phyloP scores from a whole-genome alignment of 1,284 basidiomycete genomes.

The Psilocybe mexicana region DNA sequence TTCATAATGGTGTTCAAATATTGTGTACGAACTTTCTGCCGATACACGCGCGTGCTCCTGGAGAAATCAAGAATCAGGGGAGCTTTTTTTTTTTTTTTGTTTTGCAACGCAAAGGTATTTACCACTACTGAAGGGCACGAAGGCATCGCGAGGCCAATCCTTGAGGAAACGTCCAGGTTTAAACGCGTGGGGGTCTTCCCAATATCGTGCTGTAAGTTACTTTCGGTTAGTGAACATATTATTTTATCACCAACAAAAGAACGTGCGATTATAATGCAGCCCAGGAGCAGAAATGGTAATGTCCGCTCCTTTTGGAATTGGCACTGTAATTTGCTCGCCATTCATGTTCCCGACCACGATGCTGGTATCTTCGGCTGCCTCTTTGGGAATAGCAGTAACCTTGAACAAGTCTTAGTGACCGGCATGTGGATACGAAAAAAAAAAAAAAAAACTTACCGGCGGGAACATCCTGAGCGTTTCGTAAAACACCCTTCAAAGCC shows the following conservation, averaged over 20 bases:
- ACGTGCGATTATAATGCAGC: slow-evolving; percentile 48
- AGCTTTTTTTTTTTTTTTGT: neutral
- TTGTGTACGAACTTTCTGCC: slow-evolving; percentile 45
- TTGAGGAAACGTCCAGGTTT: slow-evolving; percentile 50
- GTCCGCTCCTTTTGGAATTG: slow-evolving; percentile 45
- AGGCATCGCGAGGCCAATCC: slow-evolving; percentile 51
- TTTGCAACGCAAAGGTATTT: slow-evolving; percentile 11
- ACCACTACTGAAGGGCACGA: slow-evolving; percentile 56
- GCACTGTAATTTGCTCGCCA: slow-evolving; percentile 40
- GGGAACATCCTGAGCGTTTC: slow-evolving; percentile 65
- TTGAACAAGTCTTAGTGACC: slow-evolving; percentile 19
- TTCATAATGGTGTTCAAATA: neutral
- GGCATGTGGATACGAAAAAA: neutral
- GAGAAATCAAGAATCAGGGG: neutral
- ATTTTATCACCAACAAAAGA: neutral
- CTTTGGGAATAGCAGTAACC: slow-evolving; percentile 51
- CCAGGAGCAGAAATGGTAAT: slow-evolving; percentile 43
- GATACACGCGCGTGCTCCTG: slow-evolving; percentile 50
- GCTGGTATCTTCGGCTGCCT: slow-evolving; percentile 45
- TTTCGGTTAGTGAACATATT: neutral
- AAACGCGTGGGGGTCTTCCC: slow-evolving; percentile 52
- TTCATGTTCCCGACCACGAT: slow-evolving; percentile 35
- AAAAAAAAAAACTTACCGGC: slow-evolving; percentile 40
- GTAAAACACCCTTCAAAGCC: slow-evolving; percentile 46
- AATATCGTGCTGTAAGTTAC: slow-evolving; percentile 44